Conservation (phyloP, 1,139 yeast genomes). For the Groenewaldozyma auringiensis region DNA sequence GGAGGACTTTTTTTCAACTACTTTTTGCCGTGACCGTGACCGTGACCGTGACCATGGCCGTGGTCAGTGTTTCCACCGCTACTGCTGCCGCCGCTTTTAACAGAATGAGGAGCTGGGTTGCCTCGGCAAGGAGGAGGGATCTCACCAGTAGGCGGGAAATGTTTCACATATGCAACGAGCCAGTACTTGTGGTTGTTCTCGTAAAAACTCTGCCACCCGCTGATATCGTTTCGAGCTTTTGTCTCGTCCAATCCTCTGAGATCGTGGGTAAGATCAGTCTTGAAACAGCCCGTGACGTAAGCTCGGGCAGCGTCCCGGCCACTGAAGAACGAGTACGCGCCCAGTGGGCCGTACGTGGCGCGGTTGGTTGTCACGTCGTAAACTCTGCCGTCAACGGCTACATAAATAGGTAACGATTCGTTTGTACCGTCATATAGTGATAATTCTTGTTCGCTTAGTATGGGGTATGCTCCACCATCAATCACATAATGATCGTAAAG, state of each 20-base stretch:
- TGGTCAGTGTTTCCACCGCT: not conserved
- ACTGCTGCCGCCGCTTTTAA: not conserved
- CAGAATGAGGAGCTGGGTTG: not conserved
- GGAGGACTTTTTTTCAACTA: no score
- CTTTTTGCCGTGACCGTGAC: no score
- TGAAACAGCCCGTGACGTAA: slow-evolving; percentile 69
- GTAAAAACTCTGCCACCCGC: slow-evolving; percentile 51
- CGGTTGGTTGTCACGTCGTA: slow-evolving; percentile 59
- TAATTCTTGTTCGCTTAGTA: slow-evolving; percentile 41
- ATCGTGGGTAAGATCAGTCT: slow-evolving; percentile 53
- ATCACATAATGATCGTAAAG: slow-evolving; percentile 3
- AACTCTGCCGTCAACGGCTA: slow-evolving; percentile 53
- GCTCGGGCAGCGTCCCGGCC: slow-evolving; percentile 72
- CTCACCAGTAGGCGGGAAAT: slow-evolving; percentile 32
- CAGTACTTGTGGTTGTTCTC: slow-evolving; percentile 46
- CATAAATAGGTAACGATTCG: slow-evolving; percentile 45
- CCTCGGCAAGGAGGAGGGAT: slow-evolving; percentile 32
- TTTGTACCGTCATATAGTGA: slow-evolving; percentile 48
- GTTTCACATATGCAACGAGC: slow-evolving; percentile 53
- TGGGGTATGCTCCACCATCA: slow-evolving; percentile 13
- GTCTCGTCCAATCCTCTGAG: slow-evolving; percentile 48
- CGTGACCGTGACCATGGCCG: no score
- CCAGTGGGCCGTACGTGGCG: slow-evolving; percentile 56
- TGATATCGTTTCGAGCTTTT: slow-evolving; percentile 26
- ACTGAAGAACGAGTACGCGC: slow-evolving; percentile 52